Evolutionary conservation across 225 moss, liverwort and hornwort genomes (phyloP), one percentile per base, ranked within the genome.

Genomic region (Physcomitrium patens): DNA sequence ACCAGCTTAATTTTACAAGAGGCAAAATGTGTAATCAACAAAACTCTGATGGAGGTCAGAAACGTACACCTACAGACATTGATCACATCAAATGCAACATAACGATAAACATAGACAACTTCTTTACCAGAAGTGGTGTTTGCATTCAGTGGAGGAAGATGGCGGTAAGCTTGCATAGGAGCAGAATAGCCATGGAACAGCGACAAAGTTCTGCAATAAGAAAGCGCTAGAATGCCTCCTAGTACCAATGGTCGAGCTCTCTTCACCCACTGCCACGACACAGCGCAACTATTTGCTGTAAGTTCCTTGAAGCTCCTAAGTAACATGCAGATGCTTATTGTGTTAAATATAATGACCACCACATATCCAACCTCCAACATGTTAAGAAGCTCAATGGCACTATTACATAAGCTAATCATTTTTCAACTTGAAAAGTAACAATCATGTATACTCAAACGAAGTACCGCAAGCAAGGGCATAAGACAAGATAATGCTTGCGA

Each of bases 131-230:
- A 59, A 60, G 41, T 77, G 16, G 76, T 67, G 55, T 14, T 37
- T 7, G 31, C 48, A 81, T 84, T 81, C 57, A 82, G n/a, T 54
- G 81, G 62, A 61, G 94, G 79, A 54, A 99, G 91, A 71, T 95
- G 86, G 49, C 72, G 79, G 72, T 99, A 95, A 45, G 88, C 77
- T 70, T 91, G 83, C 93, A 99, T 84, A 41, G 99, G 93, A 65
- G 99, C 99, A 69, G 93, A 95, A 78, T 99, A 99, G 28, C 99
- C 99, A 78, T 83, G 31, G 46, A 91, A 91, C 65, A 99, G 66
- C 7, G 99, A 93, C 60, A 86, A 76, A 3, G 90, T 95, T 77
- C 95, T 83, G 79, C 99, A 91, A 62, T 37, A 99, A 11, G 99
- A 93, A 43, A 99, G 84, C 9, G 80, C 93, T 75, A 99, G 65